Evolutionary conservation across 2,329 filamentous ascomycete genomes (phyloP).

Genomic region (Diaporthe eres): DNA sequence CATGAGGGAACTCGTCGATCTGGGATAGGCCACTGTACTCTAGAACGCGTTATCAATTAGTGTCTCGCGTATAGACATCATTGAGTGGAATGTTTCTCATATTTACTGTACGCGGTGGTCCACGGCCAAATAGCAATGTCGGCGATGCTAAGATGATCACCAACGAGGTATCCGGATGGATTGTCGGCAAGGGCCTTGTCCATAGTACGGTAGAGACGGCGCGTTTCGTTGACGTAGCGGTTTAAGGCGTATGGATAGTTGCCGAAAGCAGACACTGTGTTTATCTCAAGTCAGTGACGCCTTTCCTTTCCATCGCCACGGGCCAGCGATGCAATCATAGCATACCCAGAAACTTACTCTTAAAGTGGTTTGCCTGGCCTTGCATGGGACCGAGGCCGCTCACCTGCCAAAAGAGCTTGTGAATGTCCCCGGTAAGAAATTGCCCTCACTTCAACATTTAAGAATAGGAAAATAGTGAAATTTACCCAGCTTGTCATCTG

Average conservation of each 20-base stretch:
- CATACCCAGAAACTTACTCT: neutral
- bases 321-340: neutral
- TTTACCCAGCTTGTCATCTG: constrained; percentile 83
- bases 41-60: neutral
- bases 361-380: constrained; percentile 49
- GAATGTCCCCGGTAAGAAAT: neutral
- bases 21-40: constrained; percentile 22
- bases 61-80: neutral
- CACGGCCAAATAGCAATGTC: constrained; percentile 27
- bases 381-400: constrained; percentile 88
- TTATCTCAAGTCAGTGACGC: neutral
- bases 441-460: neutral
- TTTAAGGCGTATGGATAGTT: constrained; percentile 9
- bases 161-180: neutral
- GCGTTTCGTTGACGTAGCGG: constrained; percentile 21
- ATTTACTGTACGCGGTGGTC: constrained; percentile 13
- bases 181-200: constrained; percentile 10
- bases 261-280: neutral
- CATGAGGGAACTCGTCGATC: constrained; percentile 24
- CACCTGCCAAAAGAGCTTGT: constrained; percentile 80
- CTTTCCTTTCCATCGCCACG: neutral
- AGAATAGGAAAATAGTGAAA: neutral
- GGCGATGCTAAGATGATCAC: constrained; percentile 14
- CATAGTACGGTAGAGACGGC: constrained; percentile 25
- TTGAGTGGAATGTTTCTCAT: neutral